Base-by-base conservation (phyloP, 23 red algal species). In the Agarophyton chilense region DNA sequence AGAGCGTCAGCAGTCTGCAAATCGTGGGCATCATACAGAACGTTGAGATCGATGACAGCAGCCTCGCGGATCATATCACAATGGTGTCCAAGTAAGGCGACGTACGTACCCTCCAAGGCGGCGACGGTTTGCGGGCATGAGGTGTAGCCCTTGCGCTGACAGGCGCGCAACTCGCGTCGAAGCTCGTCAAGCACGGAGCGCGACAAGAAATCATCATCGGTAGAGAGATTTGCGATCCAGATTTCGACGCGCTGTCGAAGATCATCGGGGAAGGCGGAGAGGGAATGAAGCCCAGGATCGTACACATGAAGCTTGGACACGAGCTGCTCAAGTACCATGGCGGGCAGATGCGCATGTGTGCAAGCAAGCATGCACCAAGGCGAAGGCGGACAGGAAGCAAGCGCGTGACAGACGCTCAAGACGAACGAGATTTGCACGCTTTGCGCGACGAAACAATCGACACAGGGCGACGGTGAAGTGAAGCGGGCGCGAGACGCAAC, bases 21-120 rank as follows among this genome's bases (percentile, higher is more conserved):
- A 40, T 85, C 89, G 84, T 98, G 96, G 17, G 93, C 96, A 45
- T 98, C 96, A 51, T 98, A 98, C 38, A 98, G 56, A 42, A 95
- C 92, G 77, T 95, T 98, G 26, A 98, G 72, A 53, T 95, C 82
- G 44, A 98, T 92, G 55, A 98, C 93, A 33, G 96, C 87, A 1
- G 82, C 86, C 61, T 98, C 96, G 12, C 94, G 90, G 28, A 98
- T 74, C 52, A 73, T 68, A 17, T 85, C 79, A 39, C 57, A 61
- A 31, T 55, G 44, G 67, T 98, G 93, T 72, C 96, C 96, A 25
- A 98, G 71, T 36, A 89, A 34, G 72, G 84, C 40, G 72, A 95
- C 78, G 61, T 90, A 88, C 51, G 83, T 75, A n/a, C 78, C 75
- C 79, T 95, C 93, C 35, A 95, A 32, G 29, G 87, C 82, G 62